A percentile compares a stretch with the other conserved stretches of the same genome.
Evolutionary conservation across 768 basidiomycete species (phyloP).

Genomic region (Termitomyces sp.): DNA sequence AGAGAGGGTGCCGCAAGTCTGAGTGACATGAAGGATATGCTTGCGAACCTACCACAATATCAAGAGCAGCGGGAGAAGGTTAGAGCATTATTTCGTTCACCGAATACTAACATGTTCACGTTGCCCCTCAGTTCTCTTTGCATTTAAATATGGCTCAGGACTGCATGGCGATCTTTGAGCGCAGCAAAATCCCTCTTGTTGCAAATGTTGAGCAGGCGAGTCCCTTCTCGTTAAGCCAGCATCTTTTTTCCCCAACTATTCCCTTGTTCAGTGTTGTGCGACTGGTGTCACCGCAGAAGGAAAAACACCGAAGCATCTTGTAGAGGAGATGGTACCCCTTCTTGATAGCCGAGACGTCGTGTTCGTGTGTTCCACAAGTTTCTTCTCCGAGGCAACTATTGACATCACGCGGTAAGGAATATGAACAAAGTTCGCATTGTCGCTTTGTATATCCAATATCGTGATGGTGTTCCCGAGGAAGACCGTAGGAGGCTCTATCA

Average conservation of each 20-base stretch:
- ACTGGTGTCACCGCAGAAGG: conserved; percentile 90
- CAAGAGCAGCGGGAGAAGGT: conserved; percentile 95
- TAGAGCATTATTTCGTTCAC: conserved; percentile 4
- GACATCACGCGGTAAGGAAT: conserved; percentile 44
- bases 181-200: conserved; percentile 73
- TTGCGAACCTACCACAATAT: conserved; percentile 90
- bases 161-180: conserved; percentile 92
- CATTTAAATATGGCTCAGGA: conserved; percentile 98
- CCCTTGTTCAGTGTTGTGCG: conserved; percentile 76
- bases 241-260: neutral
- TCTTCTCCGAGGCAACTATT: neutral
- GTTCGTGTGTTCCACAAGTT: conserved; percentile 35
- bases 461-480: conserved; percentile 98
- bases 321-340: conserved; percentile 98
- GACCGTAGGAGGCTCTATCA: conserved; percentile 92
- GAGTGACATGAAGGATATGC: conserved; percentile 99
- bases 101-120: neutral
- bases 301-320: conserved; percentile 88
- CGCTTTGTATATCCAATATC: conserved; percentile 88
- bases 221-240: conserved; percentile 14
- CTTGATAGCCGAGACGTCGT: conserved; percentile 82
- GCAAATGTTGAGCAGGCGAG: conserved; percentile 87
- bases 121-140: conserved; percentile 72
- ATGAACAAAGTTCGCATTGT: conserved; percentile 94
- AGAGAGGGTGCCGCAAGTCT: conserved; percentile 81